phyloP scores from a whole-genome alignment of 2,329 filamentous ascomycete genomes.

The Madurella fahalii region DNA sequence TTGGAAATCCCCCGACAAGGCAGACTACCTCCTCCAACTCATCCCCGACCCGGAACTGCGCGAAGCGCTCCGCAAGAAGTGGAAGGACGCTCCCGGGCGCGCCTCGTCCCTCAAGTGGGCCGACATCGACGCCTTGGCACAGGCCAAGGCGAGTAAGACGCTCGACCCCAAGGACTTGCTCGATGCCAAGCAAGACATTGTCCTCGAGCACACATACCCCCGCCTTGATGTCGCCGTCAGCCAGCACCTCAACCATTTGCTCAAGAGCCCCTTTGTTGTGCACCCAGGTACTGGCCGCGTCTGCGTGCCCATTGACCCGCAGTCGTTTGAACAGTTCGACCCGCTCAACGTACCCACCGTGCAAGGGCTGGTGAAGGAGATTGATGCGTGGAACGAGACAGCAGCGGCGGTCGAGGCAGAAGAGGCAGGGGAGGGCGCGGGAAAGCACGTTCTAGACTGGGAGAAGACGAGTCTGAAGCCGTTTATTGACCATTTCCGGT shows the following conservation, averaged over 20 bases:
- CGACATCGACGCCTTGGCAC: conserved; percentile 84
- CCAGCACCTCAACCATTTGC: conserved; percentile 96
- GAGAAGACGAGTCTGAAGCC: conserved; percentile 95
- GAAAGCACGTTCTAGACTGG: conserved; percentile 66
- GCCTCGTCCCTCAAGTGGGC: conserved; percentile 82
- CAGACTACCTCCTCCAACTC: conserved; percentile 74
- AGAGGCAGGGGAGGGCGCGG: conserved; percentile 26
- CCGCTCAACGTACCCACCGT: conserved; percentile 87
- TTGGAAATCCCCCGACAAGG: conserved; percentile 66
- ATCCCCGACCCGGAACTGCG: conserved; percentile 77
- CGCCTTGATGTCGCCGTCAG: conserved; percentile 94
- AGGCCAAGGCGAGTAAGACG: conserved; percentile 65
- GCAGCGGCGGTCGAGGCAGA: conserved; percentile 37
- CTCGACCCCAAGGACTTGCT: conserved; percentile 71
- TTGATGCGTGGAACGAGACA: conserved; percentile 68
- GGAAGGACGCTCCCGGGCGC: conserved; percentile 77
- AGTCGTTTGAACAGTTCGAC: conserved; percentile 74
- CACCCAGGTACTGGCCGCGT: conserved; percentile 92
- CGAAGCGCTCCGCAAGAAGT: conserved; percentile 80
- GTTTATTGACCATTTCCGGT: conserved; percentile 84
- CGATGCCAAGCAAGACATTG: conserved; percentile 91
- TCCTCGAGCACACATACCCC: conserved; percentile 96
- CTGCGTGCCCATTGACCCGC: conserved; percentile 87
- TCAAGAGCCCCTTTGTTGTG: conserved; percentile 94
- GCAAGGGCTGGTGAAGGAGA: conserved; percentile 73